Conservation (phyloP, 2,329 filamentous ascomycete species). For the Elsinoe australis region DNA sequence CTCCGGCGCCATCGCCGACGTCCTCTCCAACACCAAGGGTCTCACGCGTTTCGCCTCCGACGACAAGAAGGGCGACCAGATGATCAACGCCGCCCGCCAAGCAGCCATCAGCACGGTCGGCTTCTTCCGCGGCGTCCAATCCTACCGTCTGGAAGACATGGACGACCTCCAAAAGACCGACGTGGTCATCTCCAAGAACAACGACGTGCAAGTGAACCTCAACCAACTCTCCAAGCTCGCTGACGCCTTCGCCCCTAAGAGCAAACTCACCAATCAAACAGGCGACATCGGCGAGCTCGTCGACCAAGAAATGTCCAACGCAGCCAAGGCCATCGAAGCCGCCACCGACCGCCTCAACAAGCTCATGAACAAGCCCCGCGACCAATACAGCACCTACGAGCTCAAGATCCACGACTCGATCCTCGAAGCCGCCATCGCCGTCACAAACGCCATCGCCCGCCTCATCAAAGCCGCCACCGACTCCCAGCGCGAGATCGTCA, state of each 20-base stretch:
- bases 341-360: slow-evolving; percentile 83
- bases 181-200: slow-evolving; percentile 94
- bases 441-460: slow-evolving; percentile 87
- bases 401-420: slow-evolving; percentile 94
- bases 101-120: slow-evolving; percentile 81
- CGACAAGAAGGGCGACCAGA: slow-evolving; percentile 84
- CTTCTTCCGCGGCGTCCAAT: slow-evolving; percentile 91
- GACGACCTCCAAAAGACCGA: slow-evolving; percentile 90
- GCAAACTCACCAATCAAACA: slow-evolving; percentile 67
- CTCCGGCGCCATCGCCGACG: slow-evolving; percentile 81
- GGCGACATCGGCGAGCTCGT: slow-evolving; percentile 91
- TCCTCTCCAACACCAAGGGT: slow-evolving; percentile 94
- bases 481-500: slow-evolving; percentile 93
- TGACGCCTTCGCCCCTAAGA: slow-evolving; percentile 83
- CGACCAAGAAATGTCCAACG: slow-evolving; percentile 83
- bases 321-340: slow-evolving; percentile 89
- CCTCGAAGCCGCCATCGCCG: slow-evolving; percentile 81
- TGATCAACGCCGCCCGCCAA: slow-evolving; percentile 73
- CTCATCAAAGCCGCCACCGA: slow-evolving; percentile 90
- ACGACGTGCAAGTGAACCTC: slow-evolving; percentile 88
- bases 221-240: slow-evolving; percentile 90
- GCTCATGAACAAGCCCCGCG: slow-evolving; percentile 91
- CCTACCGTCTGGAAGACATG: slow-evolving; percentile 84
- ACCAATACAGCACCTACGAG: slow-evolving; percentile 92
- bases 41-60: slow-evolving; percentile 86